Base-by-base conservation (phyloP, 1,284 basidiomycete species). In the Ustilago tritici region DNA sequence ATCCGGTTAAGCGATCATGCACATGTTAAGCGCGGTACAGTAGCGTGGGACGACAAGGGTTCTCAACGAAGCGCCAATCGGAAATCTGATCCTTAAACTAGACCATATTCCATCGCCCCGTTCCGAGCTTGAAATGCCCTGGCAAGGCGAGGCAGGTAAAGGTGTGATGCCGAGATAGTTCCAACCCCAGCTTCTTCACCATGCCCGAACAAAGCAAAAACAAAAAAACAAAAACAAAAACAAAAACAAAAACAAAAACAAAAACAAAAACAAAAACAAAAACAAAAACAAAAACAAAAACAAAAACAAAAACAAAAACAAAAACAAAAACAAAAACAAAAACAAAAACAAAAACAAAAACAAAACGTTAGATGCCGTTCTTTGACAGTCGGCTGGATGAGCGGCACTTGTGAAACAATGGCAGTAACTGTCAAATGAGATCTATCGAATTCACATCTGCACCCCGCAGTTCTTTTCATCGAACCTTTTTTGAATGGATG, bases 391-490 rank as follows among this genome's bases (percentile, higher is more conserved):
- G 7, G 43, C 17, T 19, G 43, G 19, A 46, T 19, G 43, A 46
- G 43, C 17, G 7, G 43, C 17, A 2, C 10, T 52, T 34, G 8
- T 34, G 49, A 52, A 28, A 52, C 49, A 52, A 52, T 52, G 49
- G 49, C 43, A 28, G 23, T 3, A 28, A 10, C 49, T 32, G 49
- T 14, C 43, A 2, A 52, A 34, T 52, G 49, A 52, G 49, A 52
- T 52, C 43, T 19, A 19, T 46, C 23, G n/a, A 19, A 46, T 46
- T 19, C 43, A 43, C 14, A 19, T 19, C 43, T 41, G 43, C 19
- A 41, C 43, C 43, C 43, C 43, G 19, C 43, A 19, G 43, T 46
- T 19, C 43, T 19, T 46, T 46, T 46, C 43, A 46, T 46, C n/a
- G 43, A 46, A 19, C 11, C 32, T 52, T 52, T 28, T 52, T 34